These are phyloP conservation scores for Paecilomyces niveus DNA, from an alignment of 2,329 filamentous ascomycete species.

Conservation along the genomic window DNA sequence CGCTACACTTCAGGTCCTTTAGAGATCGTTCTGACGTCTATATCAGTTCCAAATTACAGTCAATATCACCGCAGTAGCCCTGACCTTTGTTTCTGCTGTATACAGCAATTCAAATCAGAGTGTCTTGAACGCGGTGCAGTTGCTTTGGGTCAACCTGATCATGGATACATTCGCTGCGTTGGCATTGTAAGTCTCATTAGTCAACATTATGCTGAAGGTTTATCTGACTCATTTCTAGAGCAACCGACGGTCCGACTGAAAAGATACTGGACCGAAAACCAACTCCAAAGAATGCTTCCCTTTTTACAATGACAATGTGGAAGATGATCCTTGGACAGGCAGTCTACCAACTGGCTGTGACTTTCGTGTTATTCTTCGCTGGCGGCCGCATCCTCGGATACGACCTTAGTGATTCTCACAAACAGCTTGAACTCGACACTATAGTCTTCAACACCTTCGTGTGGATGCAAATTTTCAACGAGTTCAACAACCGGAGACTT, in stretches of 20 bases:
- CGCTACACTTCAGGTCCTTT: neutral
- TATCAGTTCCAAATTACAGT: conserved; percentile 57
- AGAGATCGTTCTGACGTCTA: conserved; percentile 62
- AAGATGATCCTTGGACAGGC: conserved; percentile 97
- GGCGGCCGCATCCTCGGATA: conserved; percentile 56
- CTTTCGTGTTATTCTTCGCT: conserved; percentile 78
- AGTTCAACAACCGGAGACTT: conserved; percentile 91
- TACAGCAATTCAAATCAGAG: conserved; percentile 61
- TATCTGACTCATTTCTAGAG: conserved; percentile 28
- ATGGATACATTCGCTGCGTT: conserved; percentile 94
- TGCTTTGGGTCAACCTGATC: conserved; percentile 94
- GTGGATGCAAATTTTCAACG: conserved; percentile 99
- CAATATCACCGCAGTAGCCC: conserved; percentile 81
- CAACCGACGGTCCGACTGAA: conserved; percentile 81
- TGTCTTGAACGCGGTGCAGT: conserved; percentile 80
- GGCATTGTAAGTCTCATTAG: conserved; percentile 48
- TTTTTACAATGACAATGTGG: conserved; percentile 93
- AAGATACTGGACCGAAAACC: conserved; percentile 75
- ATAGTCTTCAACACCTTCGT: conserved; percentile 97
- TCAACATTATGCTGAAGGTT: neutral
- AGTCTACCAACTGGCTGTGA: conserved; percentile 73
- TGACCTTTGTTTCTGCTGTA: conserved; percentile 84
- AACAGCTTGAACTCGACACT: conserved; percentile 56
- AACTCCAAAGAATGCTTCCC: conserved; percentile 62
- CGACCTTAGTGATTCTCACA: conserved; percentile 39